These are phyloP conservation scores for Hanseniaspora uvarum DNA, from an alignment of 1,139 yeast species.

Conservation along the genomic window DNA sequence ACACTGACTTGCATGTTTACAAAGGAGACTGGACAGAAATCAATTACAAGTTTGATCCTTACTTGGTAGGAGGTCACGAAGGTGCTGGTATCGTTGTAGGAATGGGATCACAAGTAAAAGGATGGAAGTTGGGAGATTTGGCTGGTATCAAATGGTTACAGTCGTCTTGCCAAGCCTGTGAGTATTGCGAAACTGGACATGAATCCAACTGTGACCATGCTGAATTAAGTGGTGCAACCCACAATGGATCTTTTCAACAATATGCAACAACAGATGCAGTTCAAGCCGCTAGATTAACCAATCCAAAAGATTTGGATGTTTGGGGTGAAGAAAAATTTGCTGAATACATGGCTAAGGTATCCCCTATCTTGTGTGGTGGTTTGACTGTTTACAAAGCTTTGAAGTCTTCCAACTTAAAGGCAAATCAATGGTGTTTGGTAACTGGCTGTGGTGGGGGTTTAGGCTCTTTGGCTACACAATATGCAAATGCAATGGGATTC, in stretches of 20 bases:
- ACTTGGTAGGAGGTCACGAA: constrained; percentile 68
- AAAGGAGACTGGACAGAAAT: constrained; percentile 66
- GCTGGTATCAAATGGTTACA: constrained; percentile 73
- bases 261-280: constrained; percentile 72
- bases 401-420: constrained; percentile 51
- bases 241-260: constrained; percentile 73
- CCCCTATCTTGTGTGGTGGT: constrained; percentile 75
- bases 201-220: constrained; percentile 63
- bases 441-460: constrained; percentile 77
- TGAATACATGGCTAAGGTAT: constrained; percentile 38
- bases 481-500: constrained; percentile 62
- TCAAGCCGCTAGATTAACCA: constrained; percentile 62
- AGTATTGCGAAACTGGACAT: constrained; percentile 51
- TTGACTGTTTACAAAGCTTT: constrained; percentile 70
- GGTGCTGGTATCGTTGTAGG: constrained; percentile 76
- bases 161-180: constrained; percentile 62
- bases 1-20: constrained; percentile 73
- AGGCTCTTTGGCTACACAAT: constrained; percentile 65
- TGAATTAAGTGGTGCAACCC: constrained; percentile 66
- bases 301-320: constrained; percentile 45
- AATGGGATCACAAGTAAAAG: constrained; percentile 53
- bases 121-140: constrained; percentile 58
- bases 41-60: constrained; percentile 47
- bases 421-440: constrained; percentile 70
- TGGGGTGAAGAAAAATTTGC: constrained; percentile 6